phyloP scores from a whole-genome alignment of 192 early-diverging fungal genomes.

The Rhizophlyctis rosea region DNA sequence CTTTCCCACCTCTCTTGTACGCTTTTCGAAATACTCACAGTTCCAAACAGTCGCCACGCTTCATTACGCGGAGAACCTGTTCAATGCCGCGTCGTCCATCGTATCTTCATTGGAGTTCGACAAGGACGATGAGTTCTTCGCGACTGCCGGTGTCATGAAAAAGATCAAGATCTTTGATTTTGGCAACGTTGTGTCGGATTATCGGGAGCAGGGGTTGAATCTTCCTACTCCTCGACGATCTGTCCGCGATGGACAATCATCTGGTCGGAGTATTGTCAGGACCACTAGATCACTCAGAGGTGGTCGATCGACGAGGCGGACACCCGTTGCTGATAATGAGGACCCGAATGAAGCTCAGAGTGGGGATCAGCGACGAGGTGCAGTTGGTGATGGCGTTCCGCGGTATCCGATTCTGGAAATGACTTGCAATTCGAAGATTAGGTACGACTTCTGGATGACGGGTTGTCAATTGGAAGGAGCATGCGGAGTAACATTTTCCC shows the following conservation, averaged over 20 bases:
- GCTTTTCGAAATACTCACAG: conserved; percentile 64
- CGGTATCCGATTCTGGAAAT: conserved; percentile 79
- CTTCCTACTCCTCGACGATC: too few relatives aligned
- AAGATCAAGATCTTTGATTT: conserved; percentile 95
- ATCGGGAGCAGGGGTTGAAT: not conserved
- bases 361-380: conserved; percentile 24
- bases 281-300: not conserved
- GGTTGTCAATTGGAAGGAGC: conserved; percentile 3
- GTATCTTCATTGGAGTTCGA: conserved; percentile 94
- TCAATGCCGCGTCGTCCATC: conserved; percentile 69
- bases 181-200: conserved; percentile 44
- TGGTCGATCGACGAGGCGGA: too few relatives aligned
- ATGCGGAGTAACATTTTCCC: not conserved
- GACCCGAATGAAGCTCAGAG: conserved; percentile 18
- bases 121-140: conserved; percentile 90
- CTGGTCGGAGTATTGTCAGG: too few relatives aligned
- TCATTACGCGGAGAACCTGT: conserved; percentile 67
- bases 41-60: conserved; percentile 76
- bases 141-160: conserved; percentile 85
- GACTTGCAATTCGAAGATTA: conserved; percentile 78
- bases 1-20: conserved; percentile 65
- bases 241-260: too few relatives aligned
- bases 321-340: conserved; percentile 27
- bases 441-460: conserved; percentile 38
- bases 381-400: conserved; percentile 44